Base-by-base conservation (phyloP, 345 rosid genomes). In the Atalantia buxifolia region DNA sequence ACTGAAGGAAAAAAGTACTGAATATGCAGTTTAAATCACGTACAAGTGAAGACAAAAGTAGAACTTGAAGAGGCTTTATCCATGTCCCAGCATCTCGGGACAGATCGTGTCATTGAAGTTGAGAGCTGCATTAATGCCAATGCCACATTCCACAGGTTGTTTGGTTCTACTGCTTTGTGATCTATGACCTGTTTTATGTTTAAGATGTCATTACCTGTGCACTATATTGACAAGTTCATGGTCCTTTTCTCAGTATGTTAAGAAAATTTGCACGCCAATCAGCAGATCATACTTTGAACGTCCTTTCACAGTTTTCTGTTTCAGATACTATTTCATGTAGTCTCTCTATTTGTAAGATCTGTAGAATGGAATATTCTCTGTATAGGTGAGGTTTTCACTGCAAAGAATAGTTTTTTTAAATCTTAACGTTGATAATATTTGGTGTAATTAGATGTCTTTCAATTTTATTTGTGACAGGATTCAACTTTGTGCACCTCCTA, bases 61-160 rank as follows among this genome's bases (percentile, higher is more conserved):
- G 94, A 95, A 81, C 91, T 95, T 80, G 90, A 83, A 78, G 95
- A 92, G 67, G 91, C 95, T 69, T 77, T 95, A 70, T 69, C 85
- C 57, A 77, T 75, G 79, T 83, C 90, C 85, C 82, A 83, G 72
- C 16, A 81, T 73, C 89, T 83, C 82, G 83, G 81, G 66, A 79
- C 76, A 69, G 98, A 95, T 81, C 80, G 87, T 65, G 77, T 95
- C 42, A 86, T 93, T 92, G 98, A 95, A 89, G 94, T 92, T 83
- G 90, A 92, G 84, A 95, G 98, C 77, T 68, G 88, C 87, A 95
- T 93, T 35, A 80, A 80, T 76, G 79, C 88, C 75, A 95, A 95
- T 83, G 88, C 95, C 56, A 59, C 81, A 66, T 86, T 90, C 83
- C 98, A 95, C 84, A 91, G 98, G 98, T 93, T 80, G 22, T 53